Conservation (phyloP, 257 asterid species). For the Solanum sitiens region DNA sequence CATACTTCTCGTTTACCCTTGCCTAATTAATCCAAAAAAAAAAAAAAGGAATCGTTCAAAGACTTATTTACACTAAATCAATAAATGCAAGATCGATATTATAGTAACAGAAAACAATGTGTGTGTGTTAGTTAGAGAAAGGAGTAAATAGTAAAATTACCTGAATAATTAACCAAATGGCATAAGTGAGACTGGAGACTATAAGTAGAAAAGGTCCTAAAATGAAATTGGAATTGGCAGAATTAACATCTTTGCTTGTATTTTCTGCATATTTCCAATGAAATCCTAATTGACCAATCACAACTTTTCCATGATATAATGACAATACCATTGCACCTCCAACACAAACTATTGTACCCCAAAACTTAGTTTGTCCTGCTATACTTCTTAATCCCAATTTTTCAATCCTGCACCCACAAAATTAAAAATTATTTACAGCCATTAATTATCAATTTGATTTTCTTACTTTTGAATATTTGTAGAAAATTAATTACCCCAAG, state of each 20-base stretch:
- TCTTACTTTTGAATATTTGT: background rate
- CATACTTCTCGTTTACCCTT: conserved; percentile 38
- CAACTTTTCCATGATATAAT: conserved; percentile 50
- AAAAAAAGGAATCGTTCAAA: background rate
- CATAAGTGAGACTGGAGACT: conserved; percentile 71
- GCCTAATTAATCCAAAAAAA: conserved; percentile 23
- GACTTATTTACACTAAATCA: background rate
- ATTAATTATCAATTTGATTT: background rate
- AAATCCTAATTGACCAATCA: conserved; percentile 37
- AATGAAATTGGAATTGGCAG: conserved; percentile 28
- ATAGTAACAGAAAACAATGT: background rate
- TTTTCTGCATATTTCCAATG: conserved; percentile 61
- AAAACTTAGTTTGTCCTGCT: conserved; percentile 58
- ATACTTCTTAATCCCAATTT: conserved; percentile 40
- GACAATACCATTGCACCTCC: conserved; percentile 72
- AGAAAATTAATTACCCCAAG: conserved; percentile 36
- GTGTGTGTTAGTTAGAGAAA: background rate
- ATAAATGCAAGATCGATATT: background rate
- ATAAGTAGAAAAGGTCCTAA: conserved; percentile 65
- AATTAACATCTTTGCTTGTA: background rate
- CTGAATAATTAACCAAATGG: conserved; percentile 70
- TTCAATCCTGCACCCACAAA: conserved; percentile 33
- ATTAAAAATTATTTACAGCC: background rate
- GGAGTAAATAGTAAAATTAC: conserved; percentile 5
- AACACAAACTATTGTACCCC: conserved; percentile 63